These are phyloP conservation scores for Linum lewisii DNA, from an alignment of 345 rosid species.

Conservation along the genomic window DNA sequence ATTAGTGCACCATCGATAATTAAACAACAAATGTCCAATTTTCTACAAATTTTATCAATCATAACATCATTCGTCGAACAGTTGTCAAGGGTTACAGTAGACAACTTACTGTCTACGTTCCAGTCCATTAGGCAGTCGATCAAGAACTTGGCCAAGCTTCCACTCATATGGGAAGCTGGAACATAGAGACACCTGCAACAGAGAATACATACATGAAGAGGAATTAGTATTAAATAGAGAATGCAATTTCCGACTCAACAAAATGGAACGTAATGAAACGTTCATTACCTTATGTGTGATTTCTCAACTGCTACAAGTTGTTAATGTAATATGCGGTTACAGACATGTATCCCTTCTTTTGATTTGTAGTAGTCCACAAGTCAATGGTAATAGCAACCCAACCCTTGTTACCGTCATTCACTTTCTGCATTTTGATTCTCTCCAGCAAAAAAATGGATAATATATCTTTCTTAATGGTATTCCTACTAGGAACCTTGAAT, in stretches of 20 bases:
- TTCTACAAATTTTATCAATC: neutral
- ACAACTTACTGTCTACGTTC: neutral
- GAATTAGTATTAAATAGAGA: too few species aligned
- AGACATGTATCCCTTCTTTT: too few species aligned
- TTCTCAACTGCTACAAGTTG: neutral
- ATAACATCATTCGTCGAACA: neutral
- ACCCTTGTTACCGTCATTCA: too few species aligned
- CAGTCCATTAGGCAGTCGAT: neutral
- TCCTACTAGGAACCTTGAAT: neutral
- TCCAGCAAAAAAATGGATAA: neutral
- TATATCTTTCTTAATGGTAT: neutral
- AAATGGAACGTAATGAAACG: too few species aligned
- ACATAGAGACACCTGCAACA: neutral
- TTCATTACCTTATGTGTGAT: neutral
- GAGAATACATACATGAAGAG: too few species aligned
- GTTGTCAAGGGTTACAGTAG: neutral
- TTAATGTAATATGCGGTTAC: neutral
- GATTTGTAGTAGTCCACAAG: too few species aligned
- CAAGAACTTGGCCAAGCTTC: neutral
- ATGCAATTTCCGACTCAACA: too few species aligned
- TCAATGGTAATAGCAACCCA: too few species aligned
- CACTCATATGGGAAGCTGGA: neutral
- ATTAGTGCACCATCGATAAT: neutral
- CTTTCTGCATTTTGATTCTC: neutral
- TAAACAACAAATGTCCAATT: neutral